Conservation (phyloP, 2,329 filamentous ascomycete species). For the Colletotrichum sp. region DNA sequence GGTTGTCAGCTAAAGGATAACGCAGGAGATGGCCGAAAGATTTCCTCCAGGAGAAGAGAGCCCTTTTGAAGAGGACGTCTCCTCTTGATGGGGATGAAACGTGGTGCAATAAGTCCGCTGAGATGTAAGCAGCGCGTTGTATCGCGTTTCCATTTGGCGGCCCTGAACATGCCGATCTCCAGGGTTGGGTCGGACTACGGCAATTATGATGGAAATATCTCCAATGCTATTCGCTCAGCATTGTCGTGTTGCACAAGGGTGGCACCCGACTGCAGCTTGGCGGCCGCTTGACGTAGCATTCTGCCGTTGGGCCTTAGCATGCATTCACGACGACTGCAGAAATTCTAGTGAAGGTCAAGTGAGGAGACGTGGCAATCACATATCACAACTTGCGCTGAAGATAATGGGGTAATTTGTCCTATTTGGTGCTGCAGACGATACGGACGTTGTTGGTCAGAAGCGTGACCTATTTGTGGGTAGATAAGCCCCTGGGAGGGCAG, state of each 20-base stretch:
- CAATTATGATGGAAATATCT: not conserved
- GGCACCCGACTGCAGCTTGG: not conserved
- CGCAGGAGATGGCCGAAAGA: not conserved
- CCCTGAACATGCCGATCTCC: not conserved
- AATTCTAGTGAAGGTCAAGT: not conserved
- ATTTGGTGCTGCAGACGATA: not conserved
- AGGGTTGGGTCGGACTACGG: not conserved
- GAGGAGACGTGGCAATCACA: not conserved
- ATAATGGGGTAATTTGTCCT: not conserved
- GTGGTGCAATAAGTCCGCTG: not conserved
- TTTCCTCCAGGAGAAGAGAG: not conserved
- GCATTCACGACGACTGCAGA: not conserved
- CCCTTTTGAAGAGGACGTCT: not conserved
- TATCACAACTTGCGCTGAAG: not conserved
- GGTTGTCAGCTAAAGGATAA: not conserved
- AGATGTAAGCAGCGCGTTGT: not conserved
- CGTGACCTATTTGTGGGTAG: not conserved
- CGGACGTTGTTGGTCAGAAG: not conserved
- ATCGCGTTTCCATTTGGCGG: not conserved
- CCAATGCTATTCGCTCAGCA: not conserved
- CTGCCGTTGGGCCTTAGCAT: not conserved
- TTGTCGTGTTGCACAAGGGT: not conserved
- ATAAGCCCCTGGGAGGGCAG: not conserved
- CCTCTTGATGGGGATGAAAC: not conserved
- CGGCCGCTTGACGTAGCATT: not conserved